phyloP scores from a whole-genome alignment of 495 filamentous ascomycete genomes.

The Penicillium lividum region DNA sequence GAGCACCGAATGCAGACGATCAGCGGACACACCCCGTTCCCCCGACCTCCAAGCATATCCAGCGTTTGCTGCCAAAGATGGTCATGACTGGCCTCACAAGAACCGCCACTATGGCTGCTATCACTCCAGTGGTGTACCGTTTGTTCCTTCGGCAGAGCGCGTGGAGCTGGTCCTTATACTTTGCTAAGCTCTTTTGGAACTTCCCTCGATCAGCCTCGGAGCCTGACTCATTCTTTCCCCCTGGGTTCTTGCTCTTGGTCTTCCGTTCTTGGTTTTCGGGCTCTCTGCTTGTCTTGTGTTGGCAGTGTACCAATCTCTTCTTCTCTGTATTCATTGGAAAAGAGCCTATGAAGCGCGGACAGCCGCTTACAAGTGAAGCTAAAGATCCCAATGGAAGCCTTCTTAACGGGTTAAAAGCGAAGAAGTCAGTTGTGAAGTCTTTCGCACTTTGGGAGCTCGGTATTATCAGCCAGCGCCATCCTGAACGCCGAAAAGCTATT shows the following conservation, averaged over 20 bases:
- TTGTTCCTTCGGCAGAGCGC: slow-evolving; percentile 60
- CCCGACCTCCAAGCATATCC: slow-evolving; percentile 37
- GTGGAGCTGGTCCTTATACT: slow-evolving; percentile 66
- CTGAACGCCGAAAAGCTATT: slow-evolving; percentile 74
- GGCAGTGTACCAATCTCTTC: slow-evolving; percentile 71
- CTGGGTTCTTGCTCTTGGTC: slow-evolving; percentile 57
- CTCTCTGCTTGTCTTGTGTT: slow-evolving; percentile 65
- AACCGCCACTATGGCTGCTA: slow-evolving; percentile 44
- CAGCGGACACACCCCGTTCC: slow-evolving; percentile 39
- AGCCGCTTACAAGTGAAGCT: slow-evolving; percentile 80
- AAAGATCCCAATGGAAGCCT: slow-evolving; percentile 92
- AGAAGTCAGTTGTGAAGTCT: slow-evolving; percentile 52
- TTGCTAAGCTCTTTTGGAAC: slow-evolving; percentile 71
- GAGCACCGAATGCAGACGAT: slow-evolving; percentile 32
- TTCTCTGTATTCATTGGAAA: slow-evolving; percentile 78
- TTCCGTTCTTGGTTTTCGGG: slow-evolving; percentile 63
- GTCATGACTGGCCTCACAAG: slow-evolving; percentile 40
- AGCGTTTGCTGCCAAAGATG: slow-evolving; percentile 23
- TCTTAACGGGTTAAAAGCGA: slow-evolving; percentile 77
- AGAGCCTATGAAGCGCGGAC: slow-evolving; percentile 76
- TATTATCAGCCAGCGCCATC: slow-evolving; percentile 71
- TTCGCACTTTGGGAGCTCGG: slow-evolving; percentile 93
- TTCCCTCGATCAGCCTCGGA: slow-evolving; percentile 66
- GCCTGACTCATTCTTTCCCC: slow-evolving; percentile 55
- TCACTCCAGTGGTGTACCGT: slow-evolving; percentile 58